A percentile compares a stretch with the other conserved stretches of the same genome.
These are phyloP conservation scores for Aspergillus sp. DNA, from an alignment of 2,329 filamentous ascomycete species.

Conservation along the genomic window DNA sequence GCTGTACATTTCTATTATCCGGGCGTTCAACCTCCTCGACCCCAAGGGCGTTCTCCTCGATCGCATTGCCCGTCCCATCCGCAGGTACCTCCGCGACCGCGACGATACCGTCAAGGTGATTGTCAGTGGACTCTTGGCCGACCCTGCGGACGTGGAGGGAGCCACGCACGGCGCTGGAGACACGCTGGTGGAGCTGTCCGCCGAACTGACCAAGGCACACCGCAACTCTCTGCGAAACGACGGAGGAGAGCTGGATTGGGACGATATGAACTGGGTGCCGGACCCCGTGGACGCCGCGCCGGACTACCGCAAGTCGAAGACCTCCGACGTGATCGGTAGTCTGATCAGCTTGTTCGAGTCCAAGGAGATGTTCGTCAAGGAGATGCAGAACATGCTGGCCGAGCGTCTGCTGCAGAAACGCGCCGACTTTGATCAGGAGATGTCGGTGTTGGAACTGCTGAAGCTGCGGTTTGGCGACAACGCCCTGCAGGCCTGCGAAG, in stretches of 20 bases:
- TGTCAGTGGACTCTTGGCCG: constrained; percentile 61
- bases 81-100: constrained; percentile 60
- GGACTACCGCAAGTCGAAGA: constrained; percentile 85
- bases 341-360: constrained; percentile 84
- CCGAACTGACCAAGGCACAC: constrained; percentile 47
- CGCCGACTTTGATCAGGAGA: constrained; percentile 71
- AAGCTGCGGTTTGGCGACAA: constrained; percentile 85
- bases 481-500: constrained; percentile 86
- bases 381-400: constrained; percentile 85
- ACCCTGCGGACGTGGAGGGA: constrained; percentile 43
- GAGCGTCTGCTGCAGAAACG: constrained; percentile 70
- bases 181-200: constrained; percentile 51
- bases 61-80: constrained; percentile 63
- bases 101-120: constrained; percentile 66
- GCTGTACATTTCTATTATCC: constrained; percentile 65
- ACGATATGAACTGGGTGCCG: constrained; percentile 90
- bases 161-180: constrained; percentile 31
- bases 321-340: constrained; percentile 87
- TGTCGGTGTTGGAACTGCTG: constrained; percentile 78
- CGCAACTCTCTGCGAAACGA: constrained; percentile 45
- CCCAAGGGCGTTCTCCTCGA: constrained; percentile 65
- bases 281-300: constrained; percentile 90
- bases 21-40: constrained; percentile 61
- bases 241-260: constrained; percentile 75
- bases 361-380: constrained; percentile 89